Percentiles rank a stretch among this genome's conserved stretches.
phyloP scores from a whole-genome alignment of 2,329 filamentous ascomycete genomes.

The Botrytis fragariae region DNA sequence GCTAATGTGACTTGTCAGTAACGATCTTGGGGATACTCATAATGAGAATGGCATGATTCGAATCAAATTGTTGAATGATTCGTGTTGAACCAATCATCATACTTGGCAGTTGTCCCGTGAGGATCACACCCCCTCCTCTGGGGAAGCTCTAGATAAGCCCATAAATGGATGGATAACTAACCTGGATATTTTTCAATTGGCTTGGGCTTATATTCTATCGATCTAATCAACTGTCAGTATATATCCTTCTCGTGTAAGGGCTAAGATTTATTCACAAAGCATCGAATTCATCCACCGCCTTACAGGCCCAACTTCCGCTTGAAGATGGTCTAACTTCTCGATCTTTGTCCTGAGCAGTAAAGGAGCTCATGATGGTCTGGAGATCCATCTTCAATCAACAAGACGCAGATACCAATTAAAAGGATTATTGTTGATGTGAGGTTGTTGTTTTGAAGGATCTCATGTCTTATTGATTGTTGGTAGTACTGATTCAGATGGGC shows the following conservation, averaged over 20 bases:
- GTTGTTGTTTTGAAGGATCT: not conserved
- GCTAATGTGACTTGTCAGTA: conserved; percentile 38
- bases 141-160: not conserved
- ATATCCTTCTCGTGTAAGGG: not conserved
- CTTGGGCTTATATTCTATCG: conserved; percentile 22
- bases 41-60: not conserved
- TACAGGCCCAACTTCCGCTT: conserved; percentile 7
- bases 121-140: not conserved
- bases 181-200: conserved; percentile 31
- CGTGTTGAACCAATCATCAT: not conserved
- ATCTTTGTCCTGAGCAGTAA: not conserved
- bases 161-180: conserved; percentile 16
- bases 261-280: conserved; percentile 22
- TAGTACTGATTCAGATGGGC: not conserved
- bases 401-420: not conserved
- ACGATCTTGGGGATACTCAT: not conserved
- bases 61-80: not conserved
- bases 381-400: not conserved
- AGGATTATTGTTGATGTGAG: not conserved
- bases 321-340: not conserved
- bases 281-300: conserved; percentile 28
- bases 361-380: not conserved
- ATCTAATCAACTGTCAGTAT: conserved; percentile 2
- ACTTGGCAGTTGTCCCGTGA: not conserved
- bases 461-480: not conserved